phyloP scores from a whole-genome alignment of 192 early-diverging fungal species.

The Borealophlyctis nickersoniae region DNA sequence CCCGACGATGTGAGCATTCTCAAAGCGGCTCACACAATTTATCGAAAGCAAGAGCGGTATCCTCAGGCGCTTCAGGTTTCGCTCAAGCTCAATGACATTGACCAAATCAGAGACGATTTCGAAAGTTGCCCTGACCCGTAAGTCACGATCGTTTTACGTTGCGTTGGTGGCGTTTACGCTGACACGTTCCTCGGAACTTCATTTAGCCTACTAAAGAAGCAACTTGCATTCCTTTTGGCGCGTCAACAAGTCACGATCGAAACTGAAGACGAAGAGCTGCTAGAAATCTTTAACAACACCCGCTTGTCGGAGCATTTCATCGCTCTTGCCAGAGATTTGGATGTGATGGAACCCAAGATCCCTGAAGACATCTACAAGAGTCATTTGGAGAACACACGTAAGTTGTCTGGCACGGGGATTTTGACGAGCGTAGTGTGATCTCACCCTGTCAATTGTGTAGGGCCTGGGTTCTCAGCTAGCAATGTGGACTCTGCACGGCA shows the following conservation, averaged over 20 bases:
- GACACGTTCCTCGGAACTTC: too few species aligned
- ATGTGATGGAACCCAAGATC: slow-evolving; percentile 91
- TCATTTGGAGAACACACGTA: slow-evolving; percentile 87
- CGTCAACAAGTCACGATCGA: slow-evolving; percentile 81
- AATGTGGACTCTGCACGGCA: slow-evolving; percentile 91
- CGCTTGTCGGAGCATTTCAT: slow-evolving; percentile 84
- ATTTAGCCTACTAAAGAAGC: slow-evolving; percentile 65
- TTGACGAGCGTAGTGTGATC: background rate
- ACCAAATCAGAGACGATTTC: slow-evolving; percentile 84
- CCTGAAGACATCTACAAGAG: slow-evolving; percentile 99
- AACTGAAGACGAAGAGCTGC: slow-evolving; percentile 75
- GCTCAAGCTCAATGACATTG: slow-evolving; percentile 76
- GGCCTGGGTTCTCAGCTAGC: slow-evolving; percentile 54
- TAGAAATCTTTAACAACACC: slow-evolving; percentile 87
- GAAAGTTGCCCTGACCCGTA: slow-evolving; percentile 75
- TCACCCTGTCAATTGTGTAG: slow-evolving; percentile 33
- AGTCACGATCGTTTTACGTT: slow-evolving; percentile 32
- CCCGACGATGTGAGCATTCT: slow-evolving; percentile 85
- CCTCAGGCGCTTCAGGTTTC: slow-evolving; percentile 83
- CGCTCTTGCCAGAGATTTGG: slow-evolving; percentile 84
- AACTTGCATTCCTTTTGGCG: slow-evolving; percentile 91
- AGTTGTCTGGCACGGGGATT: slow-evolving; percentile 16
- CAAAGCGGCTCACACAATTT: slow-evolving; percentile 85
- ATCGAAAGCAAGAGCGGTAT: slow-evolving; percentile 75
- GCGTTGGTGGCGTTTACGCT: background rate